Base-by-base conservation (phyloP, 2,329 filamentous ascomycete species). In the Spiromastix sp. region DNA sequence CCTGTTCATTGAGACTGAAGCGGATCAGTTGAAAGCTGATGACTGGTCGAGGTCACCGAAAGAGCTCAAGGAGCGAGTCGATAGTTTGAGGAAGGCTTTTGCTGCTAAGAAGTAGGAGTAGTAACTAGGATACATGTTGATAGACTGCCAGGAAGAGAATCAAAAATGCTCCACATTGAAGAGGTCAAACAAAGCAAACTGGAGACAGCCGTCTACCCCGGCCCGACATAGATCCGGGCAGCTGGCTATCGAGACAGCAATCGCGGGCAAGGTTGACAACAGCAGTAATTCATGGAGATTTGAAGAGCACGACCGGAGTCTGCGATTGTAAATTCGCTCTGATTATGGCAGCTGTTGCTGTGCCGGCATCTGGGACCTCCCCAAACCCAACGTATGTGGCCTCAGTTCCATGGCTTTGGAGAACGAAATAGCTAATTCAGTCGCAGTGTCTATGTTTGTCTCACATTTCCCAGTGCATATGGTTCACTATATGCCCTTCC, bases 381-480 rank as follows among this genome's bases (percentile, higher is more conserved):
- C 58, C 60, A 6, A 64, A 62, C 47, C 39, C 55, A 28, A 64
- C 60, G 60, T 63, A 44, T 50, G 60, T 52, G 5, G 6, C 34
- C n/a, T 18, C 12, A 4, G n/a, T 9, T n/a, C 5, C 21, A 30
- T 30, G 11, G 12, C 4, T 27, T 3, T 26, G 34, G 30, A n/a
- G 12, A 22, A 38, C 24, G 40, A 40, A 41, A 42, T 29, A 9
- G 12, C 17, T 22, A 25, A 34, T 22, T 16, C 25, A 15, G 1
- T 39, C 30, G 24, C 46, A 64, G 60, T 44, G 59, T 64, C 47
- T 64, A 64, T 47, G 60, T 64, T 51, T 37, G 49, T 47, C 33
- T 33, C 30, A 41, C 34, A 36, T 34, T 42, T 34, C 38, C 36
- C 34, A 38, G 36, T 38, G 26, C 42, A 30, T 32, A n/a, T 24